A percentile compares a stretch with the other conserved stretches of the same genome.
phyloP scores from a whole-genome alignment of 305 asterid genomes.

The Salvia sclarea region DNA sequence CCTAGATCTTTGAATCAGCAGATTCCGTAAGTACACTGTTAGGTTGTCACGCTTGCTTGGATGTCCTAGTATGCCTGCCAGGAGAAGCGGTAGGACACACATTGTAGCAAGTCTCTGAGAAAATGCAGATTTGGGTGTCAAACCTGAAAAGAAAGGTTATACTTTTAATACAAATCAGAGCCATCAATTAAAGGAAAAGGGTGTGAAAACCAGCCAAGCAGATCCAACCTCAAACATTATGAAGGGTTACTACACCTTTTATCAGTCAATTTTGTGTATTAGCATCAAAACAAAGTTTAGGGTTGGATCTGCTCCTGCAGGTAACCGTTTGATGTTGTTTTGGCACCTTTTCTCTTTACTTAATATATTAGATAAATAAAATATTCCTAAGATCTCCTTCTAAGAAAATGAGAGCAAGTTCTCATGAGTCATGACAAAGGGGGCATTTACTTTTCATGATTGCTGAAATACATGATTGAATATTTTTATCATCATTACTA shows the following conservation, averaged over 20 bases:
- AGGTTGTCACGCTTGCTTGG: slow-evolving; percentile 70
- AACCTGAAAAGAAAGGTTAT: slow-evolving; percentile 47
- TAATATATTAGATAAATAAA: background rate
- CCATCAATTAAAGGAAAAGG: background rate
- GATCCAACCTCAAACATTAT: background rate
- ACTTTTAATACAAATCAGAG: slow-evolving; percentile 22
- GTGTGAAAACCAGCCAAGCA: background rate
- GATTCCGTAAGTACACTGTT: slow-evolving; percentile 69
- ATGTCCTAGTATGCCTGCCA: slow-evolving; percentile 93
- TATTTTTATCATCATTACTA: no score
- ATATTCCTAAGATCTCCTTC: slow-evolving; percentile 37
- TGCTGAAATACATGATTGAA: no score
- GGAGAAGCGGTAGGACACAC: slow-evolving; percentile 89
- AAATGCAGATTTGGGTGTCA: slow-evolving; percentile 71
- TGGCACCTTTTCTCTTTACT: background rate
- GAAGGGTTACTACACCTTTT: background rate
- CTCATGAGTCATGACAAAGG: slow-evolving; percentile 13
- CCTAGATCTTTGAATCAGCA: slow-evolving; percentile 65
- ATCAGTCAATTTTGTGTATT: background rate
- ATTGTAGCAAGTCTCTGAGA: slow-evolving; percentile 73
- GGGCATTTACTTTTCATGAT: no score
- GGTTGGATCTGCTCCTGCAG: background rate
- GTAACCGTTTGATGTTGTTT: background rate
- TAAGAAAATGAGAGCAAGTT: slow-evolving; percentile 20
- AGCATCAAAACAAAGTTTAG: background rate